Base-by-base conservation (phyloP, 805 yeast species). In the Wickerhamomyces canadensis region DNA sequence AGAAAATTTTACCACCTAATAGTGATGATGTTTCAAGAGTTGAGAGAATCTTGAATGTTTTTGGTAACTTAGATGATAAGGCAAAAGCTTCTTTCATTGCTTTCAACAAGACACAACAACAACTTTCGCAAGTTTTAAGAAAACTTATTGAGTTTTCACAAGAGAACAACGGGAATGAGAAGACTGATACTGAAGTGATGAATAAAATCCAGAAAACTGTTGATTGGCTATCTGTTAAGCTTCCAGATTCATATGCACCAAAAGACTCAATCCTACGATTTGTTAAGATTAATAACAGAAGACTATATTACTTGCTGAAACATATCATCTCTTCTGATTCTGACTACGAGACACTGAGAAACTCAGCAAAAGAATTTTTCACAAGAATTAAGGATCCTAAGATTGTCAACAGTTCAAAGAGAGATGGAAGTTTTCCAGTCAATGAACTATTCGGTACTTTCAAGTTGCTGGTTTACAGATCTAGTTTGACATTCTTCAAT, bases 1-100 rank as follows among this genome's bases (percentile, higher is more conserved):
- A 81, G 40, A 66, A 70, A 36, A 50, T 87, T 1, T 53, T 84
- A 10, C 84, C 94, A 0, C 60, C 74, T 19, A 76, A 74, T 15
- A 46, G 58, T 4, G 68, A 72, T 41, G 56, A 69, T 5, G 44
- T 52, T 2, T 60, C 50, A 24, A 64, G 95, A 38, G 79, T 78
- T 0, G 53, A 60, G 7, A 63, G 93, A 35, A 44, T 84, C 2
- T 54, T 83, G 32, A 57, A 55, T 2, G 65, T 84, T 2, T 60
- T 75, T 35, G 48, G 61, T 1, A 60, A 56, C 25, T 64, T 88
- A 19, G 74, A 78, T 35, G 69, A 68, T 2, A 79, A 76, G 44
- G 72, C 89, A 0, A 67, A 68, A 43, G 66, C 73, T 18, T 75
- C 94, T 0, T 81, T 87, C 47, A 59, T 67, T 41, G 91, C 95